Percentiles rank a stretch among this genome's conserved stretches.
Evolutionary conservation across 2,329 filamentous ascomycete species (phyloP).

Genomic region (Albophoma yamanashiensis): DNA sequence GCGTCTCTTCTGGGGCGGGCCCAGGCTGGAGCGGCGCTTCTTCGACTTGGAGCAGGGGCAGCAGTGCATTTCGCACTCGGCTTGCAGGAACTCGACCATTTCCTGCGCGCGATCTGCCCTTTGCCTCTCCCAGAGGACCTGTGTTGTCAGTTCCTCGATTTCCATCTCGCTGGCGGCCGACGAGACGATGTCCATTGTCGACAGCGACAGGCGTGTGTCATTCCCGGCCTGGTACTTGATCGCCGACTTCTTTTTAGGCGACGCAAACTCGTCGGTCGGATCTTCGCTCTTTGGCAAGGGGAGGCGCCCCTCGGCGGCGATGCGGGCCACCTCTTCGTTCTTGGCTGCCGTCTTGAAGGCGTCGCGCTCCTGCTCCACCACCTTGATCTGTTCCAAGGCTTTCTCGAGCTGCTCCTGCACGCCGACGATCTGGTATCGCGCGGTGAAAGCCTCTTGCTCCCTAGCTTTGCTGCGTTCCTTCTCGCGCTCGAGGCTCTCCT

Average conservation of each 20-base stretch:
- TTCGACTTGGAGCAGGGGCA: conserved; percentile 45
- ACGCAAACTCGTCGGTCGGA: conserved; percentile 50
- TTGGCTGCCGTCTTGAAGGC: conserved; percentile 60
- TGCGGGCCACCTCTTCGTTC: conserved; percentile 62
- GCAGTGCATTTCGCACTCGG: conserved; percentile 60
- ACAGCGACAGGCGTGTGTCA: conserved; percentile 34
- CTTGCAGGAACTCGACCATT: conserved; percentile 64
- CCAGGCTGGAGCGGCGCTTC: conserved; percentile 7
- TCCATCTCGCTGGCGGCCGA: conserved; percentile 47
- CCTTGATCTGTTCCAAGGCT: conserved; percentile 49
- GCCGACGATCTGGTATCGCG: conserved; percentile 54
- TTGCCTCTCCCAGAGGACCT: conserved; percentile 48
- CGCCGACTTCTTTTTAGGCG: conserved; percentile 39
- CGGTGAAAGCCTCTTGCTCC: conserved; percentile 60
- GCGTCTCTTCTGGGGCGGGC: conserved; percentile 9
- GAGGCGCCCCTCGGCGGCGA: conserved; percentile 61
- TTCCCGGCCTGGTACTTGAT: conserved; percentile 19
- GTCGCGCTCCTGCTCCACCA: conserved; percentile 65
- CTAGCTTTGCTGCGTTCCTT: conserved; percentile 49
- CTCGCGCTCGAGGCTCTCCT: conserved; percentile 52
- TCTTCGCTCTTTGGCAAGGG: conserved; percentile 47
- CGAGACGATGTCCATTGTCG: conserved; percentile 38
- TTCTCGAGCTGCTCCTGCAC: conserved; percentile 57
- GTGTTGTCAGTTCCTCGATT: conserved; percentile 42
- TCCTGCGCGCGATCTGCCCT: conserved; percentile 60